A percentile compares a stretch with the other conserved stretches of the same genome.
phyloP scores from a whole-genome alignment of 495 filamentous ascomycete genomes.

The Podospora bellae-mahoneyi region DNA sequence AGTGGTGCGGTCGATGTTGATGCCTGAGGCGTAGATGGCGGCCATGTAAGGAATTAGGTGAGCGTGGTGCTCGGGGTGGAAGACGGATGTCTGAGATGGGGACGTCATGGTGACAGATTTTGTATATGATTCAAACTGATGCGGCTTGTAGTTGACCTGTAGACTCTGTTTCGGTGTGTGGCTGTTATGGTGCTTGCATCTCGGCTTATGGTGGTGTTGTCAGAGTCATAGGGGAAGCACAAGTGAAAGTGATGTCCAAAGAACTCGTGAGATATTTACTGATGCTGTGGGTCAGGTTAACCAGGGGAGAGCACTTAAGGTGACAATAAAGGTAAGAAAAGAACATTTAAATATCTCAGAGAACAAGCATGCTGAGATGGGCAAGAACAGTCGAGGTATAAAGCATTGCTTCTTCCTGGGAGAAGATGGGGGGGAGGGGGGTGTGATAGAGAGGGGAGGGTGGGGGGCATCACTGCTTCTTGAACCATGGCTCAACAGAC shows the following conservation, averaged over 20 bases:
- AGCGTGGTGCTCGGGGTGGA: conserved; percentile 32
- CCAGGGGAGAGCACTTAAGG: not conserved
- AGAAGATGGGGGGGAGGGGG: not conserved
- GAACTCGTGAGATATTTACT: not conserved
- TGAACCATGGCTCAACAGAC: not conserved
- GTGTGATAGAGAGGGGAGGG: not conserved
- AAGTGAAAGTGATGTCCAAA: not conserved
- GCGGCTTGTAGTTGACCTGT: not conserved
- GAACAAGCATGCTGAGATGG: not conserved
- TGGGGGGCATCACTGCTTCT: not conserved
- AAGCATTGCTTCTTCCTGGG: conserved; percentile 3
- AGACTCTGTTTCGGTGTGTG: not conserved
- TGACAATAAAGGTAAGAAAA: not conserved
- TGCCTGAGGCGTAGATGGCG: conserved; percentile 40
- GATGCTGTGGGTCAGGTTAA: not conserved
- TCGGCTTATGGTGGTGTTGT: not conserved
- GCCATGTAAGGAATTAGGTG: conserved; percentile 40
- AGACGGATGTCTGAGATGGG: conserved; percentile 28
- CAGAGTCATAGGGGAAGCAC: not conserved
- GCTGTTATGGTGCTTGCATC: not conserved
- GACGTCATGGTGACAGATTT: not conserved
- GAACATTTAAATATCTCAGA: not conserved
- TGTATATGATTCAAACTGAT: not conserved
- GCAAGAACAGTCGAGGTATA: not conserved
- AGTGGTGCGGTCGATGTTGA: conserved; percentile 35